Evolutionary conservation across 257 asterid species (phyloP), one percentile per base, ranked within the genome.

Genomic region (Fraxinus excelsior): DNA sequence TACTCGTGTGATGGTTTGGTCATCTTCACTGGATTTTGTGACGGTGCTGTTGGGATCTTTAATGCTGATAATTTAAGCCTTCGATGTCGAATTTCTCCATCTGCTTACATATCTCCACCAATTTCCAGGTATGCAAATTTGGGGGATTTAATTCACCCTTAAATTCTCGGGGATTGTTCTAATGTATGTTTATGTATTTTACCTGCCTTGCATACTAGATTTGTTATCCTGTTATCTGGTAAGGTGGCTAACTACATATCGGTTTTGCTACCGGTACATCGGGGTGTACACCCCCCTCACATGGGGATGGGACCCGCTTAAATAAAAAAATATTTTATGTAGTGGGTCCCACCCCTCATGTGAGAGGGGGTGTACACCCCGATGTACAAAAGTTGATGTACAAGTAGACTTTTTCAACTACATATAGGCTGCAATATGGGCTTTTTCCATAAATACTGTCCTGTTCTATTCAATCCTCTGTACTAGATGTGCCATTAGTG

Each of bases 31-130:
- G 97, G 97, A 82, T 94, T 92, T 80, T 83, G 91, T 53, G 97
- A 94, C 53, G 98, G 97, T 68, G 97, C 98, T 75, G 88, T 94
- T 67, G 98, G 97, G 71, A 82, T 94, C 71, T 94, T 92, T 79
- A 97, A 92, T 80, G 89, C 92, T 2, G 97, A 91, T 34, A 84
- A 76, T 80, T 82, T 94, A 62, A 81, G 81, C 79, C 98, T 92
- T 58, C 89, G 92, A n/a, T 89, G 97, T 78, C 85, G 96, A 56
- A 86, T 94, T 72, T 93, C 97, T 34, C 90, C 93, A 67, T 84
- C 96, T 13, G 92, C 96, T 80, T 92, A 94, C 78, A 81, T 92
- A 75, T 72, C 98, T 35, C 14, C 97, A 29, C 67, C 94, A 23
- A 58, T 92, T 82, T 76, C 90, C 81, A 91, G 98, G 98, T 94